Conservation (phyloP, 805 yeast genomes). For the Ogataea nakhonphanomensis region DNA sequence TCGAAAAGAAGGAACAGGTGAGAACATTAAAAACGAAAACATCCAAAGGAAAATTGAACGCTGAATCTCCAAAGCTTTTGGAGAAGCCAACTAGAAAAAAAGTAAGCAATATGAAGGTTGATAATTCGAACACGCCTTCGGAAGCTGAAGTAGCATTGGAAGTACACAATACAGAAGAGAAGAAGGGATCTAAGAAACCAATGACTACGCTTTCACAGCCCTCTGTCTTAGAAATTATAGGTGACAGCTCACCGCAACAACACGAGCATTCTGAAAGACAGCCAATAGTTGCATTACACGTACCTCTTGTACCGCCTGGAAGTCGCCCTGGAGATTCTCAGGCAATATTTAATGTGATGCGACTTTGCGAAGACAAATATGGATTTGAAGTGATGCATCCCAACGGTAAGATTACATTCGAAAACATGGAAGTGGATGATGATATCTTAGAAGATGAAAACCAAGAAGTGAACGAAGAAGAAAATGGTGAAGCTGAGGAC, state of each 20-base stretch:
- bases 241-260: constrained; percentile 4
- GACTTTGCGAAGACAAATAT: constrained; percentile 77
- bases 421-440: constrained; percentile 47
- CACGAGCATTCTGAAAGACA: constrained; percentile 3
- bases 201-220: constrained; percentile 18
- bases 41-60: neutral
- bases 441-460: constrained; percentile 40
- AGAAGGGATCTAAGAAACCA: constrained; percentile 7
- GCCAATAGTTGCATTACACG: constrained; percentile 54
- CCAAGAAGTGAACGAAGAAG: constrained; percentile 11
- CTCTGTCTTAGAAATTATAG: constrained; percentile 14
- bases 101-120: neutral
- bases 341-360: constrained; percentile 66
- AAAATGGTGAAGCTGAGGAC: constrained; percentile 31
- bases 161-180: constrained; percentile 1
- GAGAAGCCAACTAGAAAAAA: constrained; percentile 7
- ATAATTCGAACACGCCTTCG: neutral
- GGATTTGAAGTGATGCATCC: constrained; percentile 76
- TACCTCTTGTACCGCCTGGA: constrained; percentile 51
- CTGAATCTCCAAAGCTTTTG: constrained; percentile 6
- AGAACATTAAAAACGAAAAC: constrained; percentile 3
- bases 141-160: neutral
- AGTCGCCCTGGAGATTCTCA: constrained; percentile 49
- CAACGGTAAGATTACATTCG: constrained; percentile 54
- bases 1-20: constrained; percentile 4